A percentile compares a stretch with the other conserved stretches of the same genome.
Evolutionary conservation across 1,284 basidiomycete species (phyloP).

Genomic region (Taiwanofungus camphoratus): DNA sequence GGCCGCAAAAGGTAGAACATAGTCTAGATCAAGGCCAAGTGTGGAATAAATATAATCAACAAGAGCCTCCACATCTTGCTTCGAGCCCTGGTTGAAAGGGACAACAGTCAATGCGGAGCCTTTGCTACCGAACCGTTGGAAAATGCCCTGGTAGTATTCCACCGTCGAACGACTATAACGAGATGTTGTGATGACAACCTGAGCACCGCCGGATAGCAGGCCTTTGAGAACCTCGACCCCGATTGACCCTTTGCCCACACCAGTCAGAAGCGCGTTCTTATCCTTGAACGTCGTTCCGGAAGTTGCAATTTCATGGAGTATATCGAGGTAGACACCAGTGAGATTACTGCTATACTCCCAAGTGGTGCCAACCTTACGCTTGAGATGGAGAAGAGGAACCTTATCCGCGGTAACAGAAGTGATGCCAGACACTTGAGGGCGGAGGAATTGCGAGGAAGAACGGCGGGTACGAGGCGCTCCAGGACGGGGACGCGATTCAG

Average conservation of each 20-base stretch:
- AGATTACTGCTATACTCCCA: slow-evolving; percentile 98
- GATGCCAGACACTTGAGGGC: slow-evolving; percentile 76
- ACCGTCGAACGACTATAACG: slow-evolving; percentile 92
- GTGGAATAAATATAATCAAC: slow-evolving; percentile 98
- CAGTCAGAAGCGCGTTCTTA: slow-evolving; percentile 96
- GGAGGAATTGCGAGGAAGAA: slow-evolving; percentile 91
- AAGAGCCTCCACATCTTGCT: slow-evolving; percentile 95
- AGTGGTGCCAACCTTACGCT: slow-evolving; percentile 92
- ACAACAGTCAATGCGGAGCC: slow-evolving; percentile 96
- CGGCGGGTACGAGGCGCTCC: slow-evolving; percentile 67
- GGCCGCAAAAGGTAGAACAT: slow-evolving; percentile 96
- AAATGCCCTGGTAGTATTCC: slow-evolving; percentile 98
- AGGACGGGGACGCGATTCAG: slow-evolving; percentile 50
- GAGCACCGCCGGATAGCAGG: slow-evolving; percentile 91
- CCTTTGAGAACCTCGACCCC: slow-evolving; percentile 98
- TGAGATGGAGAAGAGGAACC: slow-evolving; percentile 91
- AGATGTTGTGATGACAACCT: slow-evolving; percentile 95
- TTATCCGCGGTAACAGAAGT: slow-evolving; percentile 85
- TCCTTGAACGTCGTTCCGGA: slow-evolving; percentile 98
- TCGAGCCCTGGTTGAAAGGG: slow-evolving; percentile 97
- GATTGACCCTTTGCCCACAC: slow-evolving; percentile 96
- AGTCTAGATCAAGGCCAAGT: slow-evolving; percentile 93
- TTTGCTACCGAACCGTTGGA: slow-evolving; percentile 91
- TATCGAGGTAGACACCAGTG: slow-evolving; percentile 92
- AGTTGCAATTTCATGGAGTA: slow-evolving; percentile 96